These are phyloP conservation scores for Colletotrichum sp. DNA, from an alignment of 2,329 filamentous ascomycete genomes.

Conservation along the genomic window DNA sequence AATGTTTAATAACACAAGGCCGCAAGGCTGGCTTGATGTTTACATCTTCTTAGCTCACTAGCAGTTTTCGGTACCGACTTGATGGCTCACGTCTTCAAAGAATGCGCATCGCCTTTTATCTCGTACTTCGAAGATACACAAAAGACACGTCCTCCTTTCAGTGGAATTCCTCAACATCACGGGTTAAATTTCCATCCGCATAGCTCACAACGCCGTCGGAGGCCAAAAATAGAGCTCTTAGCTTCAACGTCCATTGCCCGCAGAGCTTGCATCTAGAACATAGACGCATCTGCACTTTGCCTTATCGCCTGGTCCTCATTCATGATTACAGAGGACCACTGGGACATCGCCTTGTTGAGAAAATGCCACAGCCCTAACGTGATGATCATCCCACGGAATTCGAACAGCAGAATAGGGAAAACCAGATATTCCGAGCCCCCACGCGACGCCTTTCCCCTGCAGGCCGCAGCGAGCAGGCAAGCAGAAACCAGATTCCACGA, in stretches of 20 bases:
- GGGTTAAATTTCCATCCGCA: background rate
- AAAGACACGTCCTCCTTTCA: background rate
- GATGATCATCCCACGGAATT: background rate
- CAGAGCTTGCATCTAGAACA: background rate
- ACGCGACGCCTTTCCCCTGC: slow-evolving; percentile 1
- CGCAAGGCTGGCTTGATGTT: background rate
- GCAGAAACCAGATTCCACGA: background rate
- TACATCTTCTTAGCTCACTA: background rate
- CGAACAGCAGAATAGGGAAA: background rate
- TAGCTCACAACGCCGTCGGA: background rate
- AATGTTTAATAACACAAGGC: slow-evolving; percentile 7
- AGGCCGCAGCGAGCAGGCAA: background rate
- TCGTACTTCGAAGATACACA: background rate
- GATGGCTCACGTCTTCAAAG: background rate
- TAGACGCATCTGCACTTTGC: background rate
- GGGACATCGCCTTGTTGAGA: background rate
- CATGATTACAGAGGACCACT: background rate
- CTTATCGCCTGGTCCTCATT: background rate
- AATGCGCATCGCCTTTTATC: background rate
- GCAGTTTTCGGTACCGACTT: background rate
- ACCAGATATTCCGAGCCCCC: background rate
- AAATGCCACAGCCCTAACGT: background rate
- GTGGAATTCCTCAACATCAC: background rate
- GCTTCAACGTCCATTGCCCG: background rate
- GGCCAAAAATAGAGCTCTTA: slow-evolving; percentile 10